Evolutionary conservation across 2,329 filamentous ascomycete species (phyloP), one percentile per base, ranked within the genome.

Genomic region (Aurifilum marmelostoma): DNA sequence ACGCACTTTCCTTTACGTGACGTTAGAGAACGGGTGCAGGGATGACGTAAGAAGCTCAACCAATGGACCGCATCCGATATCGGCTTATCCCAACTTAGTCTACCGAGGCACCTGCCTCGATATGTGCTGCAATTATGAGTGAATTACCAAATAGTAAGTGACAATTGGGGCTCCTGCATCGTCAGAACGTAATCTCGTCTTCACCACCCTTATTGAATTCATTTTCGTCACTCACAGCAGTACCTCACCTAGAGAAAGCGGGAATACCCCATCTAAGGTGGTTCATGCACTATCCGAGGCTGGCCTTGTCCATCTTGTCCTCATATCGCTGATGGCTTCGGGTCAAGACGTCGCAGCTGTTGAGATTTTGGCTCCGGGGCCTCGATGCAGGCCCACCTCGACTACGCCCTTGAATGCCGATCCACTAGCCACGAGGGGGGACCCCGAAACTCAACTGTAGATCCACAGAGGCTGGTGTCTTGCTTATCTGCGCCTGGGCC

Each of bases 381-480:
- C 50, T 34, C 52, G 34, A 39, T 6, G 16, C 18, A 24, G 32
- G 32, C 29, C 29, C 39, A 56, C 52, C 39, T 59, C 16, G 2
- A 29, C 16, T 41, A 2, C 43, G 43, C 63, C 21, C 21, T 32
- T 21, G 9, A 41, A 41, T 16, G 34, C 27, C 37, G 66, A 64
- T 66, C 69, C 69, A 66, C 69, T 37, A 62, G 63, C 69, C 69
- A 70, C 66, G 69, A 68, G 69, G 66, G 63, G 66, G 43, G 60
- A 70, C 58, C 69, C 66, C 52, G 32, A 67, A 56, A 63, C 63
- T 21, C 18, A 32, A 41, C 52, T 43, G 7, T 24, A 9, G 56
- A n/a, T 54, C 68, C 68, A 70, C 68, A 39, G 54, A 18, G 18
- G 60, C 39, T 59, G 56, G 32, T 63, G 59, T 66, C 39, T 32